Conservation (phyloP, 768 basidiomycete genomes). For the Hypholoma sublateritium region DNA sequence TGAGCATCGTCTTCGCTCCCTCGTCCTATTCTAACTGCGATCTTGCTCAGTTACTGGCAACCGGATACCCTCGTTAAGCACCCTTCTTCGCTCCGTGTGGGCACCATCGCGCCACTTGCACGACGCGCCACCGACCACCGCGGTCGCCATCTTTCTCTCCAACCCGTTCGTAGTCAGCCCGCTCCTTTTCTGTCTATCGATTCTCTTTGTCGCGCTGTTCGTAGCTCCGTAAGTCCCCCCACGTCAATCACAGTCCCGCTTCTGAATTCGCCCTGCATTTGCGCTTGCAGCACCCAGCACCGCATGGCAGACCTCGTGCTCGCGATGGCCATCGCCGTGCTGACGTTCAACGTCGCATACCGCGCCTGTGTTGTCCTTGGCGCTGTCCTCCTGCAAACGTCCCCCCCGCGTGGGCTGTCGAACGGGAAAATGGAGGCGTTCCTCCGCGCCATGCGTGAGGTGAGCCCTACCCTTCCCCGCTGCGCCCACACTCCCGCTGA, state of each 20-base stretch:
- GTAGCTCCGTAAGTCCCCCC: constrained; percentile 53
- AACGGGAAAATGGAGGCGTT: constrained; percentile 81
- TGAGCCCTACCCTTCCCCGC: constrained; percentile 29
- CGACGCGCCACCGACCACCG: constrained; percentile 34
- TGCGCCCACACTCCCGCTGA: neutral
- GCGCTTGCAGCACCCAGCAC: constrained; percentile 47
- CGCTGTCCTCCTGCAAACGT: constrained; percentile 85
- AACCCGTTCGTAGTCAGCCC: constrained; percentile 80
- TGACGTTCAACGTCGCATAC: constrained; percentile 85
- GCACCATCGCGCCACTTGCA: constrained; percentile 32
- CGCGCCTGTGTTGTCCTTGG: constrained; percentile 83
- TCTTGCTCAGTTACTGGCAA: constrained; percentile 54
- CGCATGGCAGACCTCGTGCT: constrained; percentile 81
- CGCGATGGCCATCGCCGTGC: constrained; percentile 70
- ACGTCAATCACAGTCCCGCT: neutral
- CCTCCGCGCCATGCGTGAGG: constrained; percentile 79
- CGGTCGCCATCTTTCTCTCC: constrained; percentile 43
- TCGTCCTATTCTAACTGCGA: neutral
- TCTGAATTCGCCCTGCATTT: neutral
- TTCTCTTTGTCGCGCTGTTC: constrained; percentile 52
- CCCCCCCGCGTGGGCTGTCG: constrained; percentile 61
- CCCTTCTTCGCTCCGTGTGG: constrained; percentile 47
- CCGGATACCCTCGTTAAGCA: constrained; percentile 53
- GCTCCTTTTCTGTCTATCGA: constrained; percentile 51
- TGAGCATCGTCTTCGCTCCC: constrained; percentile 31